Percentiles rank a stretch among this genome's conserved stretches.
phyloP scores from a whole-genome alignment of 768 basidiomycete genomes.

The Naganishia vishniacii region DNA sequence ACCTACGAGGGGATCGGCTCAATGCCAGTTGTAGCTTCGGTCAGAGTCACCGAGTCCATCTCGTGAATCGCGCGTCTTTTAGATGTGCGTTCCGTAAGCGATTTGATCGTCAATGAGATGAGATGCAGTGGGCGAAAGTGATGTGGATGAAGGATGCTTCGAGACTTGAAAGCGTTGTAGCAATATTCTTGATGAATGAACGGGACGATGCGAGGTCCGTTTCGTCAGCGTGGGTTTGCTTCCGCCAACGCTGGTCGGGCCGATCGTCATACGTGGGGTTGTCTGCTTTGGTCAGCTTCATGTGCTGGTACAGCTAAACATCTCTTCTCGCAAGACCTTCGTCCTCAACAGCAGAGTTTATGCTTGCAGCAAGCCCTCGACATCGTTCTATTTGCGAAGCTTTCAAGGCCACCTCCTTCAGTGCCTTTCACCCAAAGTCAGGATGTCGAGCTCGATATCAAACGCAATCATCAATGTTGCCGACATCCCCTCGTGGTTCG shows the following conservation, averaged over 20 bases:
- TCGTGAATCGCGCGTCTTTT: neutral
- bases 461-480: neutral
- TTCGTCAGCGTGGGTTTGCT: no score
- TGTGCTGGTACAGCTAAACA: no score
- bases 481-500: conserved; percentile 13
- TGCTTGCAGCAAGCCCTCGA: neutral
- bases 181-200: no score
- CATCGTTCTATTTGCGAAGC: neutral
- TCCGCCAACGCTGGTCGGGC: no score
- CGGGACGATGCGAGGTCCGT: no score
- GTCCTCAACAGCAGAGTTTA: neutral
- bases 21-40: conserved; percentile 36
- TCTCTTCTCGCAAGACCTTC: no score
- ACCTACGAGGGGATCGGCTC: conserved; percentile 40
- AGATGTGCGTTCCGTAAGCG: neutral
- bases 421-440: neutral
- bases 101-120: no score
- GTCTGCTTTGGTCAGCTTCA: no score
- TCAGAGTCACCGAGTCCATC: conserved; percentile 42
- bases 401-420: neutral
- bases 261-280: no score
- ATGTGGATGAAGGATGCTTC: no score
- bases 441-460: conserved; percentile 11
- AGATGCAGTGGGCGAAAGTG: no score
- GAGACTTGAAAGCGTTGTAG: no score